phyloP scores from a whole-genome alignment of 2,329 filamentous ascomycete species.

The Fusarium ramigenum region DNA sequence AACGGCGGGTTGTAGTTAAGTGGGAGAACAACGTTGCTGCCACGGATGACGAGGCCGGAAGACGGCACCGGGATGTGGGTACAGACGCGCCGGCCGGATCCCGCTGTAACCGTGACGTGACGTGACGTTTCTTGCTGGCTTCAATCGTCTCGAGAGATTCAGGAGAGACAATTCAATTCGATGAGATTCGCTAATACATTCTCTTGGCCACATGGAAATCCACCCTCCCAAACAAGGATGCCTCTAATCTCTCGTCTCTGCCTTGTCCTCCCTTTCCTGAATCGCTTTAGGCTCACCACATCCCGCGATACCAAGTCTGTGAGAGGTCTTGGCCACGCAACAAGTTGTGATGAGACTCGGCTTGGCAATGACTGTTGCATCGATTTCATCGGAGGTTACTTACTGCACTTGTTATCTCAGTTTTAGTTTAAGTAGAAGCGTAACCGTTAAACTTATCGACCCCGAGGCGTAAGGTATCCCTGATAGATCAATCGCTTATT shows the following conservation, averaged over 20 bases:
- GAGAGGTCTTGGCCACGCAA: conserved; percentile 28
- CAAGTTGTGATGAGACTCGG: conserved; percentile 1
- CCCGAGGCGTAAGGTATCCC: background rate
- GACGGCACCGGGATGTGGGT: conserved; percentile 37
- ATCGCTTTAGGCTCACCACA: background rate
- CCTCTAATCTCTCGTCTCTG: background rate
- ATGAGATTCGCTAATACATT: background rate
- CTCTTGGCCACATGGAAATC: conserved; percentile 17
- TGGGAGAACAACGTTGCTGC: background rate
- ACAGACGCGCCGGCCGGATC: conserved; percentile 1
- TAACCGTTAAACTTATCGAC: background rate
- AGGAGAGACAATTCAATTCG: conserved; percentile 1
- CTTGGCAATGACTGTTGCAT: conserved; percentile 18
- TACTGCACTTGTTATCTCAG: background rate
- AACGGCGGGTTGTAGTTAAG: background rate
- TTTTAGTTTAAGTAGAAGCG: background rate
- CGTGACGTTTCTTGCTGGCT: conserved; percentile 2
- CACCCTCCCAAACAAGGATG: conserved; percentile 17
- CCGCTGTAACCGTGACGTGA: conserved; percentile 13
- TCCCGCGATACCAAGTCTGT: conserved; percentile 24
- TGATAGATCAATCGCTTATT: conserved; percentile 19
- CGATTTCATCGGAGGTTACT: background rate
- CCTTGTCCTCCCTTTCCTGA: conserved; percentile 4
- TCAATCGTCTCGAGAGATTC: background rate
- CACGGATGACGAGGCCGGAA: conserved; percentile 29